Conservation (phyloP, 139 green algal species). For the Chlorella sp. region DNA sequence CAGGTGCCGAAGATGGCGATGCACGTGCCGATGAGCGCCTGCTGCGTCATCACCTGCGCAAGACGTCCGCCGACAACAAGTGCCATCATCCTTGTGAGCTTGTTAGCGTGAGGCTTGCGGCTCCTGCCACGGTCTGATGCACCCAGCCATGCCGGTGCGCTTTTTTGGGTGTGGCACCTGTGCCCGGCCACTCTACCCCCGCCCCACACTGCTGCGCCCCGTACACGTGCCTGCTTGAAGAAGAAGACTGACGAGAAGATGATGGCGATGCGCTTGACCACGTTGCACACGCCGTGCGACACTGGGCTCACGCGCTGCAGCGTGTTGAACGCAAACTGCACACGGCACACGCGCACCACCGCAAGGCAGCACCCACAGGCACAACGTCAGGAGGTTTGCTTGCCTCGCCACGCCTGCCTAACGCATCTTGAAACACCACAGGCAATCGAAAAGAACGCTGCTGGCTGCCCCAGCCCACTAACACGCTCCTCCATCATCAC, state of each 20-base stretch:
- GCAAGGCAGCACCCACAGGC: no score
- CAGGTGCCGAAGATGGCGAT: conserved; percentile 80
- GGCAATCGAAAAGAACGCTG: no score
- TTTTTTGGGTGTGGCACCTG: no score
- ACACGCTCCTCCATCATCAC: no score
- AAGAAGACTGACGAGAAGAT: conserved; percentile 89
- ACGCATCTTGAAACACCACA: no score
- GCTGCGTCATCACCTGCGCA: conserved; percentile 55
- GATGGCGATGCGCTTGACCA: conserved; percentile 98
- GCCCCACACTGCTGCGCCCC: no score
- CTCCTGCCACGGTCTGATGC: no score
- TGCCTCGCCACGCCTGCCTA: no score
- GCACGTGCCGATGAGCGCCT: conserved; percentile 81
- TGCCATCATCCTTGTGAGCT: neutral
- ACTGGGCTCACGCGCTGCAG: conserved; percentile 91
- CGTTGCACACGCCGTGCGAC: conserved; percentile 98
- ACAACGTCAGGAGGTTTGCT: no score
- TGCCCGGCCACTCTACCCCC: no score
- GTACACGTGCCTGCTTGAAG: conserved; percentile 55
- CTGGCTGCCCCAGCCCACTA: no score
- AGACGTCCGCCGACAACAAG: neutral
- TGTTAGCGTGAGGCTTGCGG: no score
- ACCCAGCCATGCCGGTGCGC: neutral
- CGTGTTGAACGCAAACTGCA: conserved; percentile 98
- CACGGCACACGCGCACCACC: neutral